Evolutionary conservation across 2,329 filamentous ascomycete genomes (phyloP), one percentile per base, ranked within the genome.

Genomic region (Acarospora socialis): DNA sequence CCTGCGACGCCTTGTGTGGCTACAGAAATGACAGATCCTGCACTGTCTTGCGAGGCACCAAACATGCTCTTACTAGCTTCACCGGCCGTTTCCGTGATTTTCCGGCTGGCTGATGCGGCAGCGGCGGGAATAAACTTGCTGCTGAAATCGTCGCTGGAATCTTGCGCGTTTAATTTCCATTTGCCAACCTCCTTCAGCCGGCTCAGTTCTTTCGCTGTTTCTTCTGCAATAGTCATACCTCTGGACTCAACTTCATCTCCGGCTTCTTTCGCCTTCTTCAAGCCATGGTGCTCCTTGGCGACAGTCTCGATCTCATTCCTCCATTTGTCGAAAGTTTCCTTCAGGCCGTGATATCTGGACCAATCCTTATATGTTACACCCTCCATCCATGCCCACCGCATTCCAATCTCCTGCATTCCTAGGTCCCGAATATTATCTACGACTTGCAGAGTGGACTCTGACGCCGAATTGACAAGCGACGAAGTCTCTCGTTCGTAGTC

Each of bases 361-460:
- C 90, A 98, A 53, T 98, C 84, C 54, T 92, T 86, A 65, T 98
- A 94, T 2, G 87, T 92, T 39, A 98, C 72, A 19, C 83, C 83
- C 36, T 95, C 84, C 60, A 84, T 90, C 77, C 82, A 92, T 8
- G 87, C 84, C 86, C 90, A 98, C 37, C 60, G 68, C 74, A 92
- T 87, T 35, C 86, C 86, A 33, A 94, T 83, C 52, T 92, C 82
- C 51, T 92, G 82, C 20, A 94, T 66, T 4, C 84, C 82, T 21
- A 93, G 65, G 46, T 86, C 79, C 24, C 81, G 74, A 38, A 90
- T 86, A 48, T 73, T 72, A 41, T 87, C 80, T 19, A 94, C 69
- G 10, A 92, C 82, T 48, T 77, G 70, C 33, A 93, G 73, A 27
- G 87, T 87, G 23, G 77, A 77, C 45, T 81, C 68, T n/a, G 83